Evolutionary conservation across 2,329 filamentous ascomycete species (phyloP), one percentile per base, ranked within the genome.

Genomic region (Paraphoma sp.): DNA sequence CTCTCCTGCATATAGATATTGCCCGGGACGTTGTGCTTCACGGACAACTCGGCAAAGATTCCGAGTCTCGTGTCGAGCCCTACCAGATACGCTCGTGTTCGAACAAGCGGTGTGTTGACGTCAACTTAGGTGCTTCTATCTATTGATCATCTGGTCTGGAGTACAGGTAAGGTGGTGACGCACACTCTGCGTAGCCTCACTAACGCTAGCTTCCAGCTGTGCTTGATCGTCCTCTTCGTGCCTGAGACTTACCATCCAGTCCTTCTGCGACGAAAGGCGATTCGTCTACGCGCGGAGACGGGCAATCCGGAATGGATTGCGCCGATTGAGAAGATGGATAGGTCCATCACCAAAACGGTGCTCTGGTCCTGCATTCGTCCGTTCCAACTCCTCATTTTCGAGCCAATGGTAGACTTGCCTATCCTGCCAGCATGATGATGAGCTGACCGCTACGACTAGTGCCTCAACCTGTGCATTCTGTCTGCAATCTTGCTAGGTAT

Each of bases 401-500:
- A 96, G 79, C 91, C 91, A 62, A 97, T 97, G 92, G 76, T 77
- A 57, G 46, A 74, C 59, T 48, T 9, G n/a, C 36, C 12, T 4
- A 9, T 45, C 36, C 38, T 23, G 36, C 33, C 17, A 46, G 10
- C 41, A 23, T 44, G n/a, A 28, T 69, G 65, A 68, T 61, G 59
- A 59, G 63, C 67, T 73, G 61, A 74, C 55, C 61, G 58, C 45
- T 44, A 49, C 60, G 59, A 28, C 56, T 55, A 78, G 75, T 91
- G 89, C 57, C 80, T 95, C 54, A 87, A 87, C 64, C 86, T 97
- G 28, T 95, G 92, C 76, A 78, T 95, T 18, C 90, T 93, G 66
- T 91, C 91, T 0, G 92, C 92, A 40, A 86, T 97, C 51, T 80
- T 97, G n/a, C 82, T 97, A 7, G 93, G 93, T 5, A 89, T 96